Evolutionary conservation across 2,329 filamentous ascomycete genomes (phyloP).

Genomic region (Penicillium sp.): DNA sequence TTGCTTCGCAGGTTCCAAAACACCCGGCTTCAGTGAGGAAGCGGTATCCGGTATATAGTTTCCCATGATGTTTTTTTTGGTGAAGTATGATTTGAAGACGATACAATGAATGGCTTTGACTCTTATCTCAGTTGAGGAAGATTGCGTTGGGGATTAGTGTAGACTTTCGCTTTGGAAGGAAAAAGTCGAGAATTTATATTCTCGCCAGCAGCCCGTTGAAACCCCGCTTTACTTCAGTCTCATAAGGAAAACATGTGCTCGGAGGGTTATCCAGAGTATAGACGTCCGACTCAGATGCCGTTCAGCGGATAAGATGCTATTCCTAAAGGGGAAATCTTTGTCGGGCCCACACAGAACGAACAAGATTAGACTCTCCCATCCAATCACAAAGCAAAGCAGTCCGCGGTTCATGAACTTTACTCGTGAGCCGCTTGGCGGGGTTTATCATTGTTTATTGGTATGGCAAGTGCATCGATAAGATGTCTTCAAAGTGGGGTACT

Average conservation of each 20-base stretch:
- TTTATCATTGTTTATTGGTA: background rate
- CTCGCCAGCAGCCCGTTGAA: background rate
- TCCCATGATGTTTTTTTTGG: conserved; percentile 21
- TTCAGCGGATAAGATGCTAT: conserved; percentile 19
- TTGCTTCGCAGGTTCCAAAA: background rate
- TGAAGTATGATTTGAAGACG: background rate
- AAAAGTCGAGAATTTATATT: background rate
- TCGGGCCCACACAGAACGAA: conserved; percentile 27
- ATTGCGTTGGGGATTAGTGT: background rate
- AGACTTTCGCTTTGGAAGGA: background rate
- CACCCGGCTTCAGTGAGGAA: background rate
- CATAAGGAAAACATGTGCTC: background rate
- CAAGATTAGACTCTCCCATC: background rate
- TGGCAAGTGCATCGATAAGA: background rate
- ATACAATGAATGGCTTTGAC: conserved; percentile 7
- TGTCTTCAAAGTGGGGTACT: background rate
- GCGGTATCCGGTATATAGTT: conserved; percentile 22
- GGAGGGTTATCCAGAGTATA: background rate
- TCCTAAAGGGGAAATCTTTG: conserved; percentile 31
- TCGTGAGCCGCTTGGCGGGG: background rate
- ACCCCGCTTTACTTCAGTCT: background rate
- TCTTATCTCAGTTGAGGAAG: background rate
- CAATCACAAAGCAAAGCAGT: background rate
- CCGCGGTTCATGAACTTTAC: background rate
- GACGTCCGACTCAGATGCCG: background rate